Base-by-base conservation (phyloP, 345 rosid genomes). In the Anastatica hierochuntica region DNA sequence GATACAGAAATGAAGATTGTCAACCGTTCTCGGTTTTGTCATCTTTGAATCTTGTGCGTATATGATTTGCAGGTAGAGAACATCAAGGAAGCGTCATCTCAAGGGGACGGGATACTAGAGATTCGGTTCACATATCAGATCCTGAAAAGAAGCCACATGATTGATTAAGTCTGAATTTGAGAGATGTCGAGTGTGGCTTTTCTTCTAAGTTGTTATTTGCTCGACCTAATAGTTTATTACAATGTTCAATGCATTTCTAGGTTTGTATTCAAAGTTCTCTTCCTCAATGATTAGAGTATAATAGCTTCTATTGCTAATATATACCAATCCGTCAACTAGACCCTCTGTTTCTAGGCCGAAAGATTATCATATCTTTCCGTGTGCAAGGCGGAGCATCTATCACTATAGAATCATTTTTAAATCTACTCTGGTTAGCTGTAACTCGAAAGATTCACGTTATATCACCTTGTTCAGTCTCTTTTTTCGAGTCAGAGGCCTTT, bases 121-220 rank as follows among this genome's bases (percentile, higher is more conserved):
- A 74, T 43, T 60, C 49, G 13, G 54, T 64, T 58, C 76, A 74
- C 54, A 60, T 66, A 56, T 64, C 71, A 24, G 77, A 80, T 49
- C 61, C 81, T 42, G 67, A 52, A 48, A 39, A 5, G 76, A 77
- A 62, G 79, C 74, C 60, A 76, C 72, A 64, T 71, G 73, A 52
- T 72, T 67, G 73, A 52, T 72, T 67, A 41, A 48, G 65, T 49
- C 43, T 75, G 31, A 52, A 24, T 37, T 39, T 38, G 54, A 66
- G 53, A 58, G 47, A 50, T 17, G 44, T n/a, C 8, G 29, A 38
- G 2, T 30, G 21, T 10, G 50, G 44, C 23, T 23, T 37, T 44
- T 38, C 44, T 44, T 53, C 12, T 6, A 29, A 29, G 20, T 36
- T 66, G 13, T 67, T 53, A 51, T 45, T 12, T 37, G 55, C 21